Conservation (phyloP, 768 basidiomycete species). For the Lentinula raphanica region DNA sequence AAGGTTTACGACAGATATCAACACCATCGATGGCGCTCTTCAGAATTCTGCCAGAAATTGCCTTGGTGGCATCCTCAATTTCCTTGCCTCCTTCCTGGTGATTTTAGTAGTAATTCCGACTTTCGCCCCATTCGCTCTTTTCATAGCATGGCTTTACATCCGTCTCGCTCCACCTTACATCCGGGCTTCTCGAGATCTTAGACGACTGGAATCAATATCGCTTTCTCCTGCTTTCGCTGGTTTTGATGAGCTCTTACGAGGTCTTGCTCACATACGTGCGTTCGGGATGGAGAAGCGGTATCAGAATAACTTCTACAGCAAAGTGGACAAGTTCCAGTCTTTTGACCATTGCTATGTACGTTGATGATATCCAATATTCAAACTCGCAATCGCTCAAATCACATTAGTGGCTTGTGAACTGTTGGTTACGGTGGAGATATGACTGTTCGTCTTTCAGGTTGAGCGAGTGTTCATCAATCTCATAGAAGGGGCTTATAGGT, state of each 20-base stretch:
- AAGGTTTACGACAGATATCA: constrained; percentile 71
- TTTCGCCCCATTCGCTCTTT: constrained; percentile 60
- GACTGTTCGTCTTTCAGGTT: constrained; percentile 44
- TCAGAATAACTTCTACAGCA: constrained; percentile 55
- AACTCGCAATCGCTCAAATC: not conserved
- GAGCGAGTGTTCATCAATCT: not conserved
- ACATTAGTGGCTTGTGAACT: constrained; percentile 58
- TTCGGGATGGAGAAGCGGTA: constrained; percentile 69
- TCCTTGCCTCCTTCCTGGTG: constrained; percentile 57
- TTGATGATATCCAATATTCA: constrained; percentile 7
- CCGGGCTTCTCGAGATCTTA: constrained; percentile 58
- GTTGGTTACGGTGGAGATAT: constrained; percentile 71
- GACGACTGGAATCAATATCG: constrained; percentile 61
- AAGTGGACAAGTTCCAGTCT: constrained; percentile 63
- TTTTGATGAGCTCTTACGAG: constrained; percentile 65
- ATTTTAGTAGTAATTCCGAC: constrained; percentile 58
- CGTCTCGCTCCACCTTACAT: constrained; percentile 59
- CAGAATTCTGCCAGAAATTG: constrained; percentile 52
- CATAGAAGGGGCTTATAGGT: constrained; percentile 26
- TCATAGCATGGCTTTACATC: constrained; percentile 67
- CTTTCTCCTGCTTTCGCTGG: constrained; percentile 70
- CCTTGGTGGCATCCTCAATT: constrained; percentile 53
- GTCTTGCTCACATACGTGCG: constrained; percentile 63
- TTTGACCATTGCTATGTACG: constrained; percentile 69
- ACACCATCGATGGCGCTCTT: constrained; percentile 63